Evolutionary conservation across 2,329 filamentous ascomycete species (phyloP), one percentile per base, ranked within the genome.

Genomic region (Ophiostoma sp.): DNA sequence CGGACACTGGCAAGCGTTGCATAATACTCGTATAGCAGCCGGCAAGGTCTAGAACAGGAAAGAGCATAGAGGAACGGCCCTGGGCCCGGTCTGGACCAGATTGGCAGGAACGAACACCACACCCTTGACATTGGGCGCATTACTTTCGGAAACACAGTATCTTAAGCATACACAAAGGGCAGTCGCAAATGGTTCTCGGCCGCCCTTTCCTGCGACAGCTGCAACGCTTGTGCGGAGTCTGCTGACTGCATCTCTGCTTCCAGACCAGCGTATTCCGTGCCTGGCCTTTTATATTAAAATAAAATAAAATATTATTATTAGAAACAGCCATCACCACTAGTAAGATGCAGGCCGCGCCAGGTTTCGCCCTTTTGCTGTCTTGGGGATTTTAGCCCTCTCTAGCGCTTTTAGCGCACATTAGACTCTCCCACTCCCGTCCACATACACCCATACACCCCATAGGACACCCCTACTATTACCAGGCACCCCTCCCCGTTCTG

Each of bases 41-140:
- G 49, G 49, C 49, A 55, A 14, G 55, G 55, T 60, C 55, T 60
- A 27, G 55, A 60, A 60, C 55, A 38, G 18, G 55, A 60, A 36
- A 60, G 55, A 60, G 55, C 52, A 14, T 38, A 14, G 45, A 14
- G 49, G 27, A 18, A 11, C 2, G 5, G 44, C 45, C 27, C n/a
- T 16, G 27, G 38, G 47, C 12, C 47, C 9, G 52, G 52, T 38
- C 52, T 58, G 52, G 52, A 38, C 52, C 52, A 38, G 52, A 58
- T 58, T 38, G 55, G 55, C 55, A 60, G 27, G 55, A 40, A 38
- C 55, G 55, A 60, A 12, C 52, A 58, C 52, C 55, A 60, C 55
- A 55, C 49, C 49, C 49, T 45, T 27, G 8, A 55, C 7, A 55
- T 55, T n/a, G 27, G 27, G 27, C 27, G 27, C 27, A 27, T 27